Percentiles rank a stretch among this genome's conserved stretches.
phyloP scores from a whole-genome alignment of 371 early-diverging fungal genomes.

The Mucor piriformis region DNA sequence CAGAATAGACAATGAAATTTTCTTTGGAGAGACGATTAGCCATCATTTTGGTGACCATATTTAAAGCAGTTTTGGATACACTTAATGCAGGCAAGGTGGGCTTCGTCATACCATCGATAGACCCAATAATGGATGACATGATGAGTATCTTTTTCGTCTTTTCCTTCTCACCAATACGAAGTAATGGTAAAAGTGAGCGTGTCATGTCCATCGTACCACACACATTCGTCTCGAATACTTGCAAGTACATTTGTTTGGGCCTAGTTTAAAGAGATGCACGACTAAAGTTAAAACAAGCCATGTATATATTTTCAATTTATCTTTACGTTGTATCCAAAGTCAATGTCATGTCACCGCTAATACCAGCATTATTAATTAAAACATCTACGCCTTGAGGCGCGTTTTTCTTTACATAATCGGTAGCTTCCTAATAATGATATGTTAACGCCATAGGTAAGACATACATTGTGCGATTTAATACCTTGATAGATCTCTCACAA shows the following conservation, averaged over 20 bases:
- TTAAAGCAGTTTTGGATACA: constrained; percentile 26
- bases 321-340: not conserved
- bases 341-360: constrained; percentile 6
- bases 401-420: constrained; percentile 11
- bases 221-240: constrained; percentile 26
- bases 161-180: constrained; percentile 21
- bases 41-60: constrained; percentile 24
- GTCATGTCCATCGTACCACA: constrained; percentile 13
- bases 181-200: constrained; percentile 22
- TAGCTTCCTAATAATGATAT: constrained; percentile 33
- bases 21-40: constrained; percentile 22
- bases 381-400: constrained; percentile 34
- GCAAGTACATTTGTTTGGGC: not conserved
- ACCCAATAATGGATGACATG: constrained; percentile 26
- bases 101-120: not conserved
- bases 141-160: constrained; percentile 24
- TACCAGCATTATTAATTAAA: constrained; percentile 43
- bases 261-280: not conserved
- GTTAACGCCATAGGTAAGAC: not conserved
- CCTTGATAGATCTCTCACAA: constrained; percentile 31
- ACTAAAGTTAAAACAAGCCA: not conserved
- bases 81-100: not conserved
- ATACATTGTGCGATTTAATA: not conserved
- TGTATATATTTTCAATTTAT: not conserved
- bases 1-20: constrained; percentile 22